Conservation (phyloP, 75 land plant genomes). For the Cunninghamia lanceolata region DNA sequence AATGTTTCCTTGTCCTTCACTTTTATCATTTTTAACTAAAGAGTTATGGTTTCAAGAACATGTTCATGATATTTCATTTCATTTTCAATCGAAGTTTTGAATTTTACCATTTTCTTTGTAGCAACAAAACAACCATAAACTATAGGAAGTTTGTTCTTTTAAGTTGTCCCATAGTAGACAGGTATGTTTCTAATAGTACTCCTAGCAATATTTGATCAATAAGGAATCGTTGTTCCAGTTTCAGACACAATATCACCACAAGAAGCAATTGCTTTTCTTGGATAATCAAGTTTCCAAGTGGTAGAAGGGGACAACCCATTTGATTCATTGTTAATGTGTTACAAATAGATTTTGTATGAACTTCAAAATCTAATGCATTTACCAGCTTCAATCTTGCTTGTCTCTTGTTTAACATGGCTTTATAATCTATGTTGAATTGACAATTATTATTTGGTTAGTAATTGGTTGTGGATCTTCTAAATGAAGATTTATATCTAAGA, state of each 20-base stretch:
- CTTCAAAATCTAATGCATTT: neutral
- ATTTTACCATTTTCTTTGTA: neutral
- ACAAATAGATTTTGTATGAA: neutral
- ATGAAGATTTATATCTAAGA: neutral
- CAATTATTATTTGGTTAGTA: neutral
- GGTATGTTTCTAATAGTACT: neutral
- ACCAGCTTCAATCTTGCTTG: neutral
- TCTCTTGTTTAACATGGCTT: neutral
- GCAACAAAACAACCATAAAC: neutral
- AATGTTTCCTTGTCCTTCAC: neutral
- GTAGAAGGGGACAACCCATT: neutral
- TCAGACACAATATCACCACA: neutral
- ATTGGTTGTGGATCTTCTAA: neutral
- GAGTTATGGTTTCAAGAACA: neutral
- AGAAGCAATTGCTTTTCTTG: neutral
- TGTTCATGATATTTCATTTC: neutral
- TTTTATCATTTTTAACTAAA: neutral
- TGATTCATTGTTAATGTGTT: neutral
- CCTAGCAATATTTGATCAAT: neutral
- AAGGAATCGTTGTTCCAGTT: neutral
- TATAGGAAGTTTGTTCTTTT: neutral
- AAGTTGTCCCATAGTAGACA: neutral
- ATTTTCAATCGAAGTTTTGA: neutral
- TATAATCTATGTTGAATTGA: neutral
- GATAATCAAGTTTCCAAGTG: neutral